Evolutionary conservation across 2,329 filamentous ascomycete genomes (phyloP).

Genomic region (Stenocarpella maydis): DNA sequence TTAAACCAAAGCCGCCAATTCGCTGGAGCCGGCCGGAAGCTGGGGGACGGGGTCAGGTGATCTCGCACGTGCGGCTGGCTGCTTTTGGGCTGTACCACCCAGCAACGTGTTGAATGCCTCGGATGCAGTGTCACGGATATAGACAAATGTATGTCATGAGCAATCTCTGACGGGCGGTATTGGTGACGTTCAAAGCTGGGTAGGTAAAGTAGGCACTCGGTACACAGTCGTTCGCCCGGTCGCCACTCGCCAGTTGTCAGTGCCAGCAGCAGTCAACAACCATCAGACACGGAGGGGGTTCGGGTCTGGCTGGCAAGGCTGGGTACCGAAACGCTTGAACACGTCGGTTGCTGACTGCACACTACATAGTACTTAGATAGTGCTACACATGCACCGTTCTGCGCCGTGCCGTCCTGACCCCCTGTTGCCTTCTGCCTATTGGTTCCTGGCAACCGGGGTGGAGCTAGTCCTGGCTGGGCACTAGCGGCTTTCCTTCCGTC

Average conservation of each 20-base stretch:
- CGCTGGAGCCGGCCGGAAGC: slow-evolving; percentile 4
- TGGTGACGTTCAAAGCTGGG: background rate
- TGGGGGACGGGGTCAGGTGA: slow-evolving; percentile 10
- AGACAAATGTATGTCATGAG: background rate
- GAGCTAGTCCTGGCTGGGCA: slow-evolving; percentile 14
- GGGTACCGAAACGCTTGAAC: background rate
- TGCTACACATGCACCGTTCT: background rate
- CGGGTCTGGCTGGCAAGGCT: background rate
- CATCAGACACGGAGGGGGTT: too few species aligned
- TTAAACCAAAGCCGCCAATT: slow-evolving; percentile 30
- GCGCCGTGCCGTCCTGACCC: background rate
- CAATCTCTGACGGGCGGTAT: too few species aligned
- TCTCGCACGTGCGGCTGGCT: slow-evolving; percentile 3
- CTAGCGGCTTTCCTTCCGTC: slow-evolving; percentile 4
- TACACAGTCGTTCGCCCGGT: too few species aligned
- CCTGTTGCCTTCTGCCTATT: background rate
- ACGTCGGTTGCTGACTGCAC: background rate
- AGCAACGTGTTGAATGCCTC: background rate
- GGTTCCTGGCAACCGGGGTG: background rate
- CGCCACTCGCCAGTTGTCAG: too few species aligned
- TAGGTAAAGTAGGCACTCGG: too few species aligned
- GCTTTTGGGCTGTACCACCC: background rate
- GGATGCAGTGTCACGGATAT: background rate
- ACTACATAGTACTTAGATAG: background rate
- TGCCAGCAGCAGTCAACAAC: too few species aligned